These are phyloP conservation scores for Osmozyma mogii DNA, from an alignment of 805 yeast species.

Conservation along the genomic window DNA sequence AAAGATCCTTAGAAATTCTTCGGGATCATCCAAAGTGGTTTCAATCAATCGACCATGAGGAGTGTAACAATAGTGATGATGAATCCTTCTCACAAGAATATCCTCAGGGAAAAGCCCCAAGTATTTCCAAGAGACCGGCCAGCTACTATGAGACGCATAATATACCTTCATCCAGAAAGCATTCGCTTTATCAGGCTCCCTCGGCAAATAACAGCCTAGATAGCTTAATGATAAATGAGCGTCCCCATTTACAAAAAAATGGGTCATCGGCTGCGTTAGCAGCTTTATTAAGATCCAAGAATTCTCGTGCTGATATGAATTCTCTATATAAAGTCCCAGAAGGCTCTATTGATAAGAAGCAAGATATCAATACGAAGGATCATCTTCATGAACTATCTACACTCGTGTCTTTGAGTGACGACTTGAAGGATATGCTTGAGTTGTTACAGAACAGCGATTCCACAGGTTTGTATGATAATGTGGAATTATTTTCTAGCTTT, in stretches of 20 bases:
- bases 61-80: conserved; percentile 4
- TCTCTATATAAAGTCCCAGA: no score
- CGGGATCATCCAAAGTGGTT: conserved; percentile 52
- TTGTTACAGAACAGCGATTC: conserved; percentile 35
- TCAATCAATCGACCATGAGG: conserved; percentile 10
- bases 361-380: no score
- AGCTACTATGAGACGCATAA: conserved; percentile 4
- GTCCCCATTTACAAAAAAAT: conserved; percentile 28
- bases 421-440: conserved; percentile 41
- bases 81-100: no score
- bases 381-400: no score
- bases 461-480: conserved; percentile 20
- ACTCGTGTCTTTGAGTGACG: conserved; percentile 31
- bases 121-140: conserved; percentile 14
- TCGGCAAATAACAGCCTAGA: conserved; percentile 12
- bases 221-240: conserved; percentile 1
- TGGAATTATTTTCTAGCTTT: conserved; percentile 44
- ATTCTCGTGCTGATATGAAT: conserved; percentile 30
- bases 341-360: no score
- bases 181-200: conserved; percentile 12
- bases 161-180: conserved; percentile 3
- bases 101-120: conserved; percentile 10
- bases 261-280: conserved; percentile 43
- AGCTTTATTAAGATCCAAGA: conserved; percentile 33
- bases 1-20: conserved; percentile 67